Evolutionary conservation across 352 stramenopile species (phyloP).

Genomic region (Pythium grandisporangium): DNA sequence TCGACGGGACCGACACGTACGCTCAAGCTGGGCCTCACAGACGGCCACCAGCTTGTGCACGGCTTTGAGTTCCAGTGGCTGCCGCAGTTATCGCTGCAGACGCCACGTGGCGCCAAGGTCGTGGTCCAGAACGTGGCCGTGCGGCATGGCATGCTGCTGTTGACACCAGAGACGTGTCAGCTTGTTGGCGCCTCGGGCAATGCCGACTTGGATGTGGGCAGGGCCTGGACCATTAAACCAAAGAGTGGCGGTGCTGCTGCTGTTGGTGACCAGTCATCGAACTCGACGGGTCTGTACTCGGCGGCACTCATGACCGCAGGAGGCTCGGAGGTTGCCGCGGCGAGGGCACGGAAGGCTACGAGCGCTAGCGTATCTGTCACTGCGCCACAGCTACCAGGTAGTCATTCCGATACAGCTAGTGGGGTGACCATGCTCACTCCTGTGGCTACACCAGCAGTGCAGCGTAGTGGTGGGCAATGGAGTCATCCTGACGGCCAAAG

Average conservation of each 20-base stretch:
- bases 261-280: too few relatives aligned
- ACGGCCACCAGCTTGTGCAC: conserved; percentile 64
- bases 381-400: too few relatives aligned
- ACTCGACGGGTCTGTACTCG: conserved; percentile 41
- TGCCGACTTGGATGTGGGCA: conserved; percentile 6
- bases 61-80: conserved; percentile 66
- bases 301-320: conserved; percentile 34
- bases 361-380: too few relatives aligned
- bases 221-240: conserved; percentile 8
- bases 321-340: too few relatives aligned
- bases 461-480: too few relatives aligned
- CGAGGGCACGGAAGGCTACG: too few relatives aligned
- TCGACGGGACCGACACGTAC: conserved; percentile 45
- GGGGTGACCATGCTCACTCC: too few relatives aligned
- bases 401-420: too few relatives aligned
- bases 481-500: too few relatives aligned
- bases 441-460: too few relatives aligned
- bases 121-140: conserved; percentile 53
- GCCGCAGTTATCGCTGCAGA: conserved; percentile 37
- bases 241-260: too few relatives aligned
- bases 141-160: conserved; percentile 58
- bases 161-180: conserved; percentile 59
- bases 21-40: conserved; percentile 78
- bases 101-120: conserved; percentile 52
- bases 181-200: conserved; percentile 34